Base-by-base conservation (phyloP, 2,329 filamentous ascomycete species). In the Ophiocordyceps camponoti-rufipedis region DNA sequence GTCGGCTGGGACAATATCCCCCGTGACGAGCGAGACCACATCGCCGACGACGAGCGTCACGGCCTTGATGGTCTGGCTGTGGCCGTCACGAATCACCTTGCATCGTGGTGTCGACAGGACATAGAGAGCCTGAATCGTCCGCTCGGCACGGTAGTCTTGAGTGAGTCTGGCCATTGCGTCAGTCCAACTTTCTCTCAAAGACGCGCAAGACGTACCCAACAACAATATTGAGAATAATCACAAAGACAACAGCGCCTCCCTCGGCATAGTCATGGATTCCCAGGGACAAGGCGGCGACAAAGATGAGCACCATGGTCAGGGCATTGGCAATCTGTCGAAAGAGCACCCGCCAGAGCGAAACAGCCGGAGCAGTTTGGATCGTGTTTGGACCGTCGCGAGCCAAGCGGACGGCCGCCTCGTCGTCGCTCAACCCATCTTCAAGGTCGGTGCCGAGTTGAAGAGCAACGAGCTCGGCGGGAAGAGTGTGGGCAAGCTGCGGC, bases 261-360 rank as follows among this genome's bases (percentile, higher is more conserved):
- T 80, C 76, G 57, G 78, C 70, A 55, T 70, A 79, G 58, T 80
- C 78, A 53, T 68, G 56, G 52, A 81, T 82, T 58, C 70, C 74
- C 62, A 80, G 82, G 43, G 74, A 78, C 48, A 77, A 65, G 48
- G 75, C 78, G 76, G 84, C 85, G 55, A 83, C 82, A 55, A 84
- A 76, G 52, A 86, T 69, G 53, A 87, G 76, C 50, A 84, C 78
- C 58, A 82, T 69, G 51, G 81, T 85, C 63, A 85, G 67, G 65
- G 80, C 82, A 66, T 85, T 85, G 52, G 80, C 82, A 54, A 85
- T 73, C 67, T 85, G 81, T 58, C 80, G 81, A 64, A 85, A 62
- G 65, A 85, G 72, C 66, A 85, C 82, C 65, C 81, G 75, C 75
- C 79, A 83, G 62, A 80, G 56, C 62, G 80, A 84, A 65, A 81